Percentiles rank a stretch among this genome's conserved stretches.
phyloP scores from a whole-genome alignment of 2,329 filamentous ascomycete species.

The Chrysoporthe austroafricana region DNA sequence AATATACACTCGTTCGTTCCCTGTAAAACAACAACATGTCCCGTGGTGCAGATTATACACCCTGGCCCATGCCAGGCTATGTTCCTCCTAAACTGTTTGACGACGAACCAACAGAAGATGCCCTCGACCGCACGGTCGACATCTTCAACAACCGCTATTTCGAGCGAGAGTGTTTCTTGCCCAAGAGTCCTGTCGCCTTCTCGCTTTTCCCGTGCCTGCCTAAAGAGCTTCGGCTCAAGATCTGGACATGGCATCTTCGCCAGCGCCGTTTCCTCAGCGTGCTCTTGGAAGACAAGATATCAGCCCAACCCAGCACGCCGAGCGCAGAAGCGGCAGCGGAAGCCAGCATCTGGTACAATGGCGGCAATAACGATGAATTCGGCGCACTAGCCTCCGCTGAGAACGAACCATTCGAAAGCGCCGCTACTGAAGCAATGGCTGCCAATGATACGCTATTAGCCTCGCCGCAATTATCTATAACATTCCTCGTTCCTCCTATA shows the following conservation, averaged over 20 bases:
- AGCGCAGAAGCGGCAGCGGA: too few relatives aligned
- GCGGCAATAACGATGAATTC: too few relatives aligned
- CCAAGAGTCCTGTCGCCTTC: not conserved
- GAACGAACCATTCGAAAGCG: not conserved
- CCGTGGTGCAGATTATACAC: too few relatives aligned
- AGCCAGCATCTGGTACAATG: not conserved
- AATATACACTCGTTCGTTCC: too few relatives aligned
- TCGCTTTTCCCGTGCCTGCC: not conserved
- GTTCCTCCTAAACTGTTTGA: too few relatives aligned
- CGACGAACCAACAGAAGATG: too few relatives aligned
- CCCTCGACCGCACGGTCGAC: not conserved
- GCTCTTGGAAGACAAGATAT: conserved; percentile 3
- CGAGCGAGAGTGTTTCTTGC: not conserved
- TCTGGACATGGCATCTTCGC: conserved; percentile 8
- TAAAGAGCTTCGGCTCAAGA: conserved; percentile 16
- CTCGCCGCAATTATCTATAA: not conserved
- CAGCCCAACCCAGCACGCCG: not conserved
- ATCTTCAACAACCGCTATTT: not conserved
- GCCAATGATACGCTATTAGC: not conserved
- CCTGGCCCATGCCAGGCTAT: too few relatives aligned
- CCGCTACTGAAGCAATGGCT: not conserved
- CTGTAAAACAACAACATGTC: too few relatives aligned
- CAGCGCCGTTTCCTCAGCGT: conserved; percentile 13
- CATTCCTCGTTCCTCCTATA: conserved; percentile 4
- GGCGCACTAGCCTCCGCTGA: not conserved